A percentile compares a stretch with the other conserved stretches of the same genome.
phyloP scores from a whole-genome alignment of 352 stramenopile genomes.

The Phytophthora parvispora region DNA sequence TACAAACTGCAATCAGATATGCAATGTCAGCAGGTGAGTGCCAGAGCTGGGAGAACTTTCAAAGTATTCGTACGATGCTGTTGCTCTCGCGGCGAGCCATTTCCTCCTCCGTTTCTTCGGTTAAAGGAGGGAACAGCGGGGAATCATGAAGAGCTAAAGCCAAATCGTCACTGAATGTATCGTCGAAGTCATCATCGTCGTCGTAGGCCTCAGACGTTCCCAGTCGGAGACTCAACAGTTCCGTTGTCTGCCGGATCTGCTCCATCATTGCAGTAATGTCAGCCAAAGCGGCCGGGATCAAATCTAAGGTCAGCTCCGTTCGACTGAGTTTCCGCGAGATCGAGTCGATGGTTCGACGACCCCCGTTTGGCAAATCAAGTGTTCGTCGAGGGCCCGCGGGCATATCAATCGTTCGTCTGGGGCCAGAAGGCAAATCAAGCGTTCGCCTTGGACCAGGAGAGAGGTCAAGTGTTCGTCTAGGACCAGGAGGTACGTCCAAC shows the following conservation, averaged over 20 bases:
- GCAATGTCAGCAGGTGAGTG: constrained; percentile 1
- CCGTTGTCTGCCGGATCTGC: constrained; percentile 76
- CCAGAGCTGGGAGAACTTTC: background rate
- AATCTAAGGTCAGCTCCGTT: constrained; percentile 56
- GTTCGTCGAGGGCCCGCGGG: background rate
- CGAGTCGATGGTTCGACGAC: constrained; percentile 20
- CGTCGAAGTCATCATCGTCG: constrained; percentile 59
- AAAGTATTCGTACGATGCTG: constrained; percentile 42
- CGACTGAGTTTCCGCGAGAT: constrained; percentile 70
- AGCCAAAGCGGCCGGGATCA: constrained; percentile 64
- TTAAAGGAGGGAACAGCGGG: constrained; percentile 41
- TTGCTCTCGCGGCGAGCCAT: constrained; percentile 68
- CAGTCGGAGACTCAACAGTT: constrained; percentile 60
- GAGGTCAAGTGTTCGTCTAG: background rate
- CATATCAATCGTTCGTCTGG: background rate
- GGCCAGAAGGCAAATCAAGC: background rate
- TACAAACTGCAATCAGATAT: constrained; percentile 26
- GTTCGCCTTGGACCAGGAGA: background rate
- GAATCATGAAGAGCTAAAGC: constrained; percentile 13
- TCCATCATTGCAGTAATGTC: constrained; percentile 80
- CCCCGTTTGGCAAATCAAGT: background rate
- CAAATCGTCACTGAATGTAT: constrained; percentile 26
- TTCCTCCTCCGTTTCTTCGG: constrained; percentile 74
- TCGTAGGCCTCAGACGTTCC: constrained; percentile 46
- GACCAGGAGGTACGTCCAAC: background rate